These are phyloP conservation scores for Chaetoceros muelleri DNA, from an alignment of 108 stramenopile species.

Conservation along the genomic window DNA sequence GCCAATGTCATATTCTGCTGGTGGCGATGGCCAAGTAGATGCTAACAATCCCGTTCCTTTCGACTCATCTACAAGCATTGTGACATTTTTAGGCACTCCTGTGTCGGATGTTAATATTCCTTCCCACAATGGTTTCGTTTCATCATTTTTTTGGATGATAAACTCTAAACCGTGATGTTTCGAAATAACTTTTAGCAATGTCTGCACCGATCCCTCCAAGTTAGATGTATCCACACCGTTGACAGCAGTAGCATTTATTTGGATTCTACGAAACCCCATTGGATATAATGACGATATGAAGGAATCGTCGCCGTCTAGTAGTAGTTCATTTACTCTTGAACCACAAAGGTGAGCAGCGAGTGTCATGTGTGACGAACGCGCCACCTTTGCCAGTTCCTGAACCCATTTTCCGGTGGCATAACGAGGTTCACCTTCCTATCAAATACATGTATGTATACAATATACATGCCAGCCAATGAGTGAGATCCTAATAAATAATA, in stretches of 20 bases:
- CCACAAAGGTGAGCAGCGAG: slow-evolving; percentile 91
- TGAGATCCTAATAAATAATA: no score
- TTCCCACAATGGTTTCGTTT: slow-evolving; percentile 75
- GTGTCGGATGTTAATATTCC: slow-evolving; percentile 23
- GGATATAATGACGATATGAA: slow-evolving; percentile 43
- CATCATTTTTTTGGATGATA: slow-evolving; percentile 87
- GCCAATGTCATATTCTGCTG: slow-evolving; percentile 38
- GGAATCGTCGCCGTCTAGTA: slow-evolving; percentile 47
- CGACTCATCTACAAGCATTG: slow-evolving; percentile 74
- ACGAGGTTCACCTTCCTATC: slow-evolving; percentile 75
- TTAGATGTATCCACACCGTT: slow-evolving; percentile 81
- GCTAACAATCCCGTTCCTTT: slow-evolving; percentile 69
- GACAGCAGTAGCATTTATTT: slow-evolving; percentile 91
- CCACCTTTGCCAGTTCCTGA: slow-evolving; percentile 22
- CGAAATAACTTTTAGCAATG: slow-evolving; percentile 24
- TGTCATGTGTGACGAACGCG: slow-evolving; percentile 21
- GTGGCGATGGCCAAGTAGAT: slow-evolving; percentile 30
- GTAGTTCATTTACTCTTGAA: slow-evolving; percentile 73
- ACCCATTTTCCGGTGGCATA: slow-evolving; percentile 80
- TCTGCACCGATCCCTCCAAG: slow-evolving; percentile 33
- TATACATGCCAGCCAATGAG: background rate
- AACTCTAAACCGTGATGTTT: slow-evolving; percentile 67
- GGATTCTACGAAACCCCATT: slow-evolving; percentile 80
- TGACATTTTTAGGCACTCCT: slow-evolving; percentile 44
- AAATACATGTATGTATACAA: no score